Evolutionary conservation across 768 basidiomycete genomes (phyloP), one percentile per base, ranked within the genome.

Genomic region (Kwoniella heveanensis): DNA sequence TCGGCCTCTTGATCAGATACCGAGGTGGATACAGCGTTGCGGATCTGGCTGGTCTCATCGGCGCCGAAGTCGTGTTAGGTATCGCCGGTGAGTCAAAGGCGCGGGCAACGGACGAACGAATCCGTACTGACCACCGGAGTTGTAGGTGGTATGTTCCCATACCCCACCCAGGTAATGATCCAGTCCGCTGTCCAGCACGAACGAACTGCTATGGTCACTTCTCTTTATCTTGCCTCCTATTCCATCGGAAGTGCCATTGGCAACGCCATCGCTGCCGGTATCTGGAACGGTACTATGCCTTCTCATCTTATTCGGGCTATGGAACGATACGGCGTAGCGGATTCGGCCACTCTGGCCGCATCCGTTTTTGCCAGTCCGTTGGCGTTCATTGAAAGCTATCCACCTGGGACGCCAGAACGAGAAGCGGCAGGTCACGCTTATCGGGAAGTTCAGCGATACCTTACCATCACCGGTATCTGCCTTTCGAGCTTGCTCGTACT

Each of bases 401-500:
- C 70, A 1, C 57, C 53, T 5, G 62, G 62, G 13, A 67, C 66
- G 5, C 64, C 74, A 0, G 69, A 64, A 13, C 54, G 77, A 24
- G 61, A 67, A 19, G 77, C 72, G 3, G 61, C 73, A 46, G 56
- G 57, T 22, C 32, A 29, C 1, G 76, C 76, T 2, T 79, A 79
- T 50, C 61, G 64, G 9, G 60, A 67, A 26, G 73, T 69, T 13
- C 76, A 77, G 65, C 48, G 66, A 22, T 65, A 65, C 32, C 64
- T 78, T 57, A 69, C 68, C 27, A 76, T 77, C 51, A 66, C 72
- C 19, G 76, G 76, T 37, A 62, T 70, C 17, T 70, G 67, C 46
- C 49, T 76, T 37, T 69, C 63, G 30, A 56, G 65, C 1, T 46
- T 71, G 13, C 37, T 70, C 24, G 39, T 77, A n/a, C 15, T 57